Evolutionary conservation across 306 rosid genomes (phyloP).

Genomic region (Cicer yamashitae): DNA sequence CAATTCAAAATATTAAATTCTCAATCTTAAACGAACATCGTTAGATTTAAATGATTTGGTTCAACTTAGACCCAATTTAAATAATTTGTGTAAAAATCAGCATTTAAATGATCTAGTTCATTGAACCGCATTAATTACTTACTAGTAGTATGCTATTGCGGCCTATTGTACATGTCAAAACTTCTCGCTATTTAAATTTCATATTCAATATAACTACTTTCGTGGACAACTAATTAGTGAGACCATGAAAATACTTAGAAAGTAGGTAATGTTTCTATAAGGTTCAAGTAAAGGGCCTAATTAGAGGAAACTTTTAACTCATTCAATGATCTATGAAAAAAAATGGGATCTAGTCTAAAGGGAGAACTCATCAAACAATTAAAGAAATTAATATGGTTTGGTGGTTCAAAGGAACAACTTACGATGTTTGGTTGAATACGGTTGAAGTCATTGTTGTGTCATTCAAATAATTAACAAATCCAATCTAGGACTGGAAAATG

Average conservation of each 20-base stretch:
- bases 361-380: slow-evolving; percentile 17
- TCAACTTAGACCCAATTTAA: no score
- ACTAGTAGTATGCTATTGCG: not conserved
- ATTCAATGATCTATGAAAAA: slow-evolving; percentile 23
- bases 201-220: slow-evolving; percentile 23
- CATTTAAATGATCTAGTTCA: accelerated
- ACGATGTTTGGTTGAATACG: not conserved
- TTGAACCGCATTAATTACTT: not conserved
- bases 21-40: no score
- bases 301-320: slow-evolving; percentile 14
- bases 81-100: no score
- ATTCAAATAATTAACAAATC: slow-evolving; percentile 10
- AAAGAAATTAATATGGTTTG: not conserved
- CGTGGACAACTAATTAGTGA: slow-evolving; percentile 20
- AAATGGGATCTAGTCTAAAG: not conserved
- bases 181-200: not conserved
- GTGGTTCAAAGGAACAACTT: slow-evolving; percentile 2
- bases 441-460: slow-evolving; percentile 2
- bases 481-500: not conserved
- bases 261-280: slow-evolving; percentile 22
- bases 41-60: no score
- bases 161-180: slow-evolving; percentile 40
- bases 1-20: no score
- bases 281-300: not conserved
- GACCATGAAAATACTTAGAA: slow-evolving; percentile 15